Evolutionary conservation across 148 eudicot genomes (phyloP).

Genomic region (Rhododendron vialii): DNA sequence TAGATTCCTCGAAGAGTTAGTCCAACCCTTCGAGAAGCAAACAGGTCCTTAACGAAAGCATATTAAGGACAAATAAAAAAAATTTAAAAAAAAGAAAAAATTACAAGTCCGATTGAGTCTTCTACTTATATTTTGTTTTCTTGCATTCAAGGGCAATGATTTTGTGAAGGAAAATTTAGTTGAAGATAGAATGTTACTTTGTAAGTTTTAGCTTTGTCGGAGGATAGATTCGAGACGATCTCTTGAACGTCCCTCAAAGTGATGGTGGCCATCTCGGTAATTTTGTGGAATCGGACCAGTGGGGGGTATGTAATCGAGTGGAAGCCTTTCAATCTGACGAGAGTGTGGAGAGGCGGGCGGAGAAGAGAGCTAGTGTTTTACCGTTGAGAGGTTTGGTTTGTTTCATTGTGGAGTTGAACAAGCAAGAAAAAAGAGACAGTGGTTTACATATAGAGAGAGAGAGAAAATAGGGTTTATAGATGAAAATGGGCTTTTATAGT

Average conservation of each 20-base stretch:
- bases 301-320: background rate
- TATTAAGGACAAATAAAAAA: too few relatives aligned
- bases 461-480: too few relatives aligned
- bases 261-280: conserved; percentile 32
- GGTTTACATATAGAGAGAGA: too few relatives aligned
- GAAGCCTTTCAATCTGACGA: background rate
- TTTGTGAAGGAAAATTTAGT: background rate
- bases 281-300: background rate
- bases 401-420: too few relatives aligned
- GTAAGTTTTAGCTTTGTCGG: conserved; percentile 66
- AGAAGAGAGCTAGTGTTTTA: conserved; percentile 7
- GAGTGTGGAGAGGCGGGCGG: background rate
- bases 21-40: too few relatives aligned
- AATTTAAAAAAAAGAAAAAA: background rate
- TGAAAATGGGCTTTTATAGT: too few relatives aligned
- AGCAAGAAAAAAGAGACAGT: too few relatives aligned
- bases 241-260: conserved; percentile 73
- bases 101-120: background rate
- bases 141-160: background rate
- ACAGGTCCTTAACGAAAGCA: too few relatives aligned
- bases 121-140: conserved; percentile 1
- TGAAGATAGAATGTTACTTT: conserved; percentile 42
- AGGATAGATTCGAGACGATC: conserved; percentile 59
- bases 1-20: too few relatives aligned
- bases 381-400: background rate